A percentile compares a stretch with the other conserved stretches of the same genome.
Evolutionary conservation across 495 filamentous ascomycete genomes (phyloP).

Genomic region (Penicillium bovifimosum): DNA sequence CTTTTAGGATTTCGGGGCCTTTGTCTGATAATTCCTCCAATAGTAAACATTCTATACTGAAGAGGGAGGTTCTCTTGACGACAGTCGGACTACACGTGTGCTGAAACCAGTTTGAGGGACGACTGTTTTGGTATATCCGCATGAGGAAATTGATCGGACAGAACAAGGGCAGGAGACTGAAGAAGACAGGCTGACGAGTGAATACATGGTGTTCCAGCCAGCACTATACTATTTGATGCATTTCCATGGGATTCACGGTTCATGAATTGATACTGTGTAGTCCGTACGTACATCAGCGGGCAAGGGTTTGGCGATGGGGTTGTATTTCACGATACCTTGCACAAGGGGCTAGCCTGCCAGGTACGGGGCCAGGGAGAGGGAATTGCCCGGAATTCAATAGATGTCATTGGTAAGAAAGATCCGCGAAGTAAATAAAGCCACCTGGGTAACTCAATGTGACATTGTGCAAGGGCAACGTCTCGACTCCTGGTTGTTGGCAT

Average conservation of each 20-base stretch:
- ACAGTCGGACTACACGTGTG: neutral
- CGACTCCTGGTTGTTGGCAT: neutral
- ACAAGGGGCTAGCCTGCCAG: too few relatives aligned
- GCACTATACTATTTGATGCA: neutral
- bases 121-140: neutral
- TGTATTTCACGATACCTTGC: neutral
- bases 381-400: neutral
- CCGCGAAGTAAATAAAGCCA: neutral
- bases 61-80: neutral
- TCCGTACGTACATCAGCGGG: neutral
- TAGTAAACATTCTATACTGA: neutral
- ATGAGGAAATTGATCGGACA: neutral
- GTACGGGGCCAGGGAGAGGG: neutral
- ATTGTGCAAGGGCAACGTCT: neutral
- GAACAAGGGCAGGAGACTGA: neutral
- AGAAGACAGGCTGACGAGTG: neutral
- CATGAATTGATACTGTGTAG: neutral
- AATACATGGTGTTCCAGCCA: neutral
- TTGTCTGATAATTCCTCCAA: neutral
- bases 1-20: neutral
- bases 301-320: neutral
- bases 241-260: neutral
- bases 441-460: neutral
- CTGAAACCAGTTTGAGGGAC: neutral
- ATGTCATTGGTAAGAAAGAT: neutral